These are phyloP conservation scores for Neurospora sp. DNA, from an alignment of 2,329 filamentous ascomycete species.

Conservation along the genomic window DNA sequence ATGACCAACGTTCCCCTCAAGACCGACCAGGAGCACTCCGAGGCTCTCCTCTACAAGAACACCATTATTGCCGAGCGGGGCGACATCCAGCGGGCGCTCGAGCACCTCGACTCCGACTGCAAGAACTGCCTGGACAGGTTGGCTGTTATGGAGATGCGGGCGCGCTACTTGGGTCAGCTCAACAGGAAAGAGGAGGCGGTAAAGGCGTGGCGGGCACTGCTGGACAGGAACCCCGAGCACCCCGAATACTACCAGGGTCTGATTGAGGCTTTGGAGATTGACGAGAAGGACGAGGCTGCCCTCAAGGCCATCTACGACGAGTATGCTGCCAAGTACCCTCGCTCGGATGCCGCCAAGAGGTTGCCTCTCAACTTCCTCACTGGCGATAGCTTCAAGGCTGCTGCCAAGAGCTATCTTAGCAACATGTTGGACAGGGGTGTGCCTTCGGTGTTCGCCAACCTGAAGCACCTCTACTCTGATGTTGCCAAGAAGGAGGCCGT, in stretches of 20 bases:
- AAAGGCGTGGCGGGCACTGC: constrained; percentile 66
- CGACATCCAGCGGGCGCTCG: constrained; percentile 70
- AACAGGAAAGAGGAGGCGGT: constrained; percentile 70
- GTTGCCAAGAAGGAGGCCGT: constrained; percentile 67
- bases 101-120: constrained; percentile 70
- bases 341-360: constrained; percentile 74
- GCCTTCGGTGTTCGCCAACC: constrained; percentile 90
- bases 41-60: constrained; percentile 93
- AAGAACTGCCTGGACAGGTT: constrained; percentile 76
- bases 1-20: constrained; percentile 70
- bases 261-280: constrained; percentile 56
- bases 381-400: constrained; percentile 69
- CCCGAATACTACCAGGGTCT: constrained; percentile 76
- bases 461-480: constrained; percentile 85
- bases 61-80: constrained; percentile 84
- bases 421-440: constrained; percentile 86
- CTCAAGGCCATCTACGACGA: constrained; percentile 65
- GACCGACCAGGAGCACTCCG: constrained; percentile 82
- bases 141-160: constrained; percentile 74
- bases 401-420: constrained; percentile 69
- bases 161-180: constrained; percentile 72
- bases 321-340: constrained; percentile 70
- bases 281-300: constrained; percentile 44
- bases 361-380: constrained; percentile 83
- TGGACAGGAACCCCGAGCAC: constrained; percentile 84